Base-by-base conservation (phyloP, 768 basidiomycete species). In the Tulasnella sp. region DNA sequence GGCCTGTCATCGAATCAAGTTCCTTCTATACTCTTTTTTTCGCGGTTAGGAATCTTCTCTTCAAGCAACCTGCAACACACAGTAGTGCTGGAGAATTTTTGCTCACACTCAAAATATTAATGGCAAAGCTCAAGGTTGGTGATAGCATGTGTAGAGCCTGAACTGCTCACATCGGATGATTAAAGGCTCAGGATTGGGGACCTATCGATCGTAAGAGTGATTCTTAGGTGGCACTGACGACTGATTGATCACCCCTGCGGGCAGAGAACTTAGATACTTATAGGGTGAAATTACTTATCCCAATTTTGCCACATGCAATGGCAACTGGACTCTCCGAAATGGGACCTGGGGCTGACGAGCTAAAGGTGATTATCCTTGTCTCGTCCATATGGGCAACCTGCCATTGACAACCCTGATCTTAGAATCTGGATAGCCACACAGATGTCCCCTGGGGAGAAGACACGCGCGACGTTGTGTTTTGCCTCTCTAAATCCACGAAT, bases 1-100 rank as follows among this genome's bases (percentile, higher is more conserved):
- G 79, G 79, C 78, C 77, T 0, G 76, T 81, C 39, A 79, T 81
- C 27, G 75, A 77, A 57, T 78, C 78, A 0, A 68, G 62, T 37
- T 70, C 76, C 20, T 81, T 81, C 58, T 81, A 81, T 53, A 65
- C 60, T 2, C 57, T 78, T n/a, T 78, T 80, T 48, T 65, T 66
- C 0, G 60, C 63, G 0, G 55, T 81, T 25, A 76, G 73, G 55
- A 64, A 62, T 43, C 63, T 64, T 2, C 59, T 81, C 4, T 73
- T 79, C 53, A 64, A 66, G 39, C 76, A 78, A 52, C 53, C 57
- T 2, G 48, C 71, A 0, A 75, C 77, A 0, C 77, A 79, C 56
- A 62, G 60, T 0, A 65, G 69, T 0, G 78, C 74, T 0, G 73
- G 72, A 13, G 69, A 74, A 51, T 80, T 80, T 56, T 63, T 79